A percentile compares a stretch with the other conserved stretches of the same genome.
phyloP scores from a whole-genome alignment of 2,329 filamentous ascomycete genomes.

The Aspergillus awamori region DNA sequence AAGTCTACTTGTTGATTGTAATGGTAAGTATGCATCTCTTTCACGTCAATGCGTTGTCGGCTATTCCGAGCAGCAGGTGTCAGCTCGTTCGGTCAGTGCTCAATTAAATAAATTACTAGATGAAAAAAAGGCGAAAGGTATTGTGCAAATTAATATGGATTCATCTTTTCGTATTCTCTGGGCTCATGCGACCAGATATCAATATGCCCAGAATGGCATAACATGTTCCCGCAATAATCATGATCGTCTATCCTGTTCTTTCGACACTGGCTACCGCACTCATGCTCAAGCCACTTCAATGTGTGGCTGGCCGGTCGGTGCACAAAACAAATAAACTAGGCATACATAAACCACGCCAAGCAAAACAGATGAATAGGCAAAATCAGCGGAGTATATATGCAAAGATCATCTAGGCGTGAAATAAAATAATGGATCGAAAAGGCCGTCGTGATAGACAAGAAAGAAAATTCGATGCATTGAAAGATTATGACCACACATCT shows the following conservation, averaged over 20 bases:
- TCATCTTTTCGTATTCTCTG: constrained; percentile 1
- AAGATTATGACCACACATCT: constrained; percentile 65
- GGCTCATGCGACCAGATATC: background rate
- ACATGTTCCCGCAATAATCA: background rate
- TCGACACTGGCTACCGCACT: background rate
- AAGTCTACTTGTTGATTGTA: no score
- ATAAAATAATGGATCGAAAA: constrained; percentile 22
- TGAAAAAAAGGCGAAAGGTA: no score
- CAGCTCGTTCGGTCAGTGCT: no score
- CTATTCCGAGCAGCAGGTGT: background rate
- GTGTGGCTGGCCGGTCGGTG: constrained; percentile 12
- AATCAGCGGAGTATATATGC: constrained; percentile 30
- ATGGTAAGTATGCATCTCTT: background rate
- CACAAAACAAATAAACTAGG: constrained; percentile 17
- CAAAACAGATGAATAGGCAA: constrained; percentile 19
- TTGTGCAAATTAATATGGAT: background rate
- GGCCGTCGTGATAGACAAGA: constrained; percentile 21
- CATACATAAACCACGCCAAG: constrained; percentile 27
- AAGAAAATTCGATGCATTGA: constrained; percentile 16
- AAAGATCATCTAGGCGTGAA: constrained; percentile 33
- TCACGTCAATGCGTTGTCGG: background rate
- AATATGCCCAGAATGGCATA: background rate
- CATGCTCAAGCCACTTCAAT: constrained; percentile 11
- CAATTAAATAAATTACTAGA: no score
- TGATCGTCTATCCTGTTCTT: constrained; percentile 9